Evolutionary conservation across 345 rosid species (phyloP), one percentile per base, ranked within the genome.

Genomic region (Gossypium raimondii): DNA sequence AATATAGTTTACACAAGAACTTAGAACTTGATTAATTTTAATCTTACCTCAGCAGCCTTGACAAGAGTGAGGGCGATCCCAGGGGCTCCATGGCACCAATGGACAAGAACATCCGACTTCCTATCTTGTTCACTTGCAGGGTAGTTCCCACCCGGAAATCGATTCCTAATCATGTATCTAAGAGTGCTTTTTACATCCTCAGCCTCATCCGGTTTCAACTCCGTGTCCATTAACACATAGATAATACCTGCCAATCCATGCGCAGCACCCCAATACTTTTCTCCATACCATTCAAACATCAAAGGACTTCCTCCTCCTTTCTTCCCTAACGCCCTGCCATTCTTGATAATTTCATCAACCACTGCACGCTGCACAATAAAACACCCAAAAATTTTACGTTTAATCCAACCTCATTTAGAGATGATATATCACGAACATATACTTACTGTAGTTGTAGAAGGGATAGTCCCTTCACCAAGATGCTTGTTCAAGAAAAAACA

Each of bases 11-110:
- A 7, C 43, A 2, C 11, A 25, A 57, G 47, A 70, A 3, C 55
- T 4, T 53, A 17, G 29, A 43, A 70, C 24, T 50, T 20, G 63
- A 41, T 56, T 51, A 59, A n/a, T 14, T 16, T 29, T 22, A 67
- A 18, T 72, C 51, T 77, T 79, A 90, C 92, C 92, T 87, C 78
- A 77, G 89, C 91, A 0, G 92, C 91, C 71, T 90, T 90, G 55
- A 73, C 87, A 66, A 87, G 87, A 53, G 94, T 87, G 79, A 90
- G 85, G 61, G 86, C 88, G 56, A 86, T 47, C 66, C 94, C 94
- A 34, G 91, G 92, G 76, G 92, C 92, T 58, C 94, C 95, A 84
- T 88, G 95, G 73, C 92, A 90, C 92, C 92, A 88, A 75, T 88
- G 92, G 73, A 86, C 91, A 75, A 90, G 95, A 76, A 50, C 38